phyloP scores from a whole-genome alignment of 768 basidiomycete species.

The Boletales sp. region DNA sequence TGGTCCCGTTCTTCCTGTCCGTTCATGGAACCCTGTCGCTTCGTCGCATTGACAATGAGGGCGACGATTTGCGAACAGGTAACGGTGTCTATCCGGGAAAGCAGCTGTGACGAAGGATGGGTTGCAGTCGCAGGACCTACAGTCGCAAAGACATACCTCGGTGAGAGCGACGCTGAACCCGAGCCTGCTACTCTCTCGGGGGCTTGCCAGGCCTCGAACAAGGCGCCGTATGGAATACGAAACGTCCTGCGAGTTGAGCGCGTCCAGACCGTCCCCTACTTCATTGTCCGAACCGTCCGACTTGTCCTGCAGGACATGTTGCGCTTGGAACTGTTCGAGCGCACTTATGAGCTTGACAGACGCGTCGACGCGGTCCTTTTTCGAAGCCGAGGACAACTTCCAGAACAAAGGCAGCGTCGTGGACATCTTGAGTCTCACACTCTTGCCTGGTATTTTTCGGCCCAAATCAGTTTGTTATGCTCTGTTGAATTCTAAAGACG shows the following conservation, averaged over 20 bases:
- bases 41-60: constrained; percentile 70
- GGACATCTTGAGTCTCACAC: constrained; percentile 49
- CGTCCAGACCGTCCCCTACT: constrained; percentile 55
- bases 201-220: constrained; percentile 84
- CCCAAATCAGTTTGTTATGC: constrained; percentile 24
- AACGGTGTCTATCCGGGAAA: constrained; percentile 74
- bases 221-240: constrained; percentile 88
- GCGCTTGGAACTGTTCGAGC: constrained; percentile 81
- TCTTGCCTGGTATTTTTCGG: not conserved
- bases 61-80: constrained; percentile 72
- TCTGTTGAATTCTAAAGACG: constrained; percentile 13
- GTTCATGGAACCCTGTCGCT: constrained; percentile 71
- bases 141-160: constrained; percentile 56
- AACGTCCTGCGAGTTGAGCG: constrained; percentile 83
- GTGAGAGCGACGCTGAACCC: constrained; percentile 96
- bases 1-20: constrained; percentile 93
- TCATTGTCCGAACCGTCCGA: constrained; percentile 39
- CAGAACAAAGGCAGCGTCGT: constrained; percentile 93
- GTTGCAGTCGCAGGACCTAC: not conserved
- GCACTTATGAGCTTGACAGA: constrained; percentile 80
- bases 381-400: constrained; percentile 81
- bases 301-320: constrained; percentile 48
- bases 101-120: constrained; percentile 47
- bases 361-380: constrained; percentile 77
- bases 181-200: constrained; percentile 87